These are phyloP conservation scores for Mycena leptocephala DNA, from an alignment of 768 basidiomycete genomes.

Conservation along the genomic window DNA sequence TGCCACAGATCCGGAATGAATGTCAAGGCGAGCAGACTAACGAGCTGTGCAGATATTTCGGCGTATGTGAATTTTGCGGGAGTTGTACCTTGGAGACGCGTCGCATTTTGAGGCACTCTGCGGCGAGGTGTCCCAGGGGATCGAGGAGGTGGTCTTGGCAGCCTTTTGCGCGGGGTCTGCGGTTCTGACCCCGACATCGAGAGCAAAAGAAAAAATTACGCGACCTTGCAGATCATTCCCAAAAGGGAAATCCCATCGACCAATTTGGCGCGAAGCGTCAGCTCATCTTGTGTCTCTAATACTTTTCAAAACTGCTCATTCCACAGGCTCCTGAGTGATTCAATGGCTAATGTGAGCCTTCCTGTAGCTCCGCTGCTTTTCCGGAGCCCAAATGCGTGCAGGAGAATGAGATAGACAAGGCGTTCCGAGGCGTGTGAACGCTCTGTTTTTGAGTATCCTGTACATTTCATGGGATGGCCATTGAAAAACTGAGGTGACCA, in stretches of 20 bases:
- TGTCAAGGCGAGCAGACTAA: constrained; percentile 1
- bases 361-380: too few species aligned
- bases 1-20: constrained; percentile 31
- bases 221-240: background rate
- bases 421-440: background rate
- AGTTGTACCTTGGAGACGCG: background rate
- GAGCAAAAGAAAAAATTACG: background rate
- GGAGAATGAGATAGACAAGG: background rate
- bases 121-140: background rate
- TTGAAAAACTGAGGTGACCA: background rate
- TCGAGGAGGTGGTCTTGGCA: background rate
- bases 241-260: background rate
- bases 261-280: background rate
- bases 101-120: background rate
- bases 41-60: background rate
- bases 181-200: background rate
- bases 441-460: too few species aligned
- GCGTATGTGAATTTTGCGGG: background rate
- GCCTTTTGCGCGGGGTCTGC: background rate
- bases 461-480: too few species aligned
- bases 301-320: background rate
- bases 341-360: too few species aligned
- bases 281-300: background rate
- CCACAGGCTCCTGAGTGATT: too few species aligned
- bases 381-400: background rate